A percentile compares a stretch with the other conserved stretches of the same genome.
Conservation (phyloP, 148 eudicot species). For the Rhododendron ovatum region DNA sequence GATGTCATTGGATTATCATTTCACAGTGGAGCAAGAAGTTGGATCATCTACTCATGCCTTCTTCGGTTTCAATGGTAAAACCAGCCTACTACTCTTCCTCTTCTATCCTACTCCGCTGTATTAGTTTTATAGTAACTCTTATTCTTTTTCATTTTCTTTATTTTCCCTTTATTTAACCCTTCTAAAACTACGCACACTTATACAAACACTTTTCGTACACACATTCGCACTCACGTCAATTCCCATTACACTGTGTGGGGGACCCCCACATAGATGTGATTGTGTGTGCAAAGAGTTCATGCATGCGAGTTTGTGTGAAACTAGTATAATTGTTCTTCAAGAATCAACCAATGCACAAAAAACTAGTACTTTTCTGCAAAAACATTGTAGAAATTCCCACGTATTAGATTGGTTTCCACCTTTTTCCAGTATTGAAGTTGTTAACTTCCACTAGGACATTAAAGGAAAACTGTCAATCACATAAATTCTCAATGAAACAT, state of each 20-base stretch:
- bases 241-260: no score
- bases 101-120: background rate
- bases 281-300: background rate
- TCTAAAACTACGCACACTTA: background rate
- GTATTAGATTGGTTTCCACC: background rate
- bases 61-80: conserved; percentile 71
- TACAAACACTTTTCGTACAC: no score
- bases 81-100: background rate
- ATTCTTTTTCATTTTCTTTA: background rate
- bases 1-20: conserved; percentile 76
- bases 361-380: background rate
- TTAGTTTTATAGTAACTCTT: background rate
- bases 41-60: conserved; percentile 61
- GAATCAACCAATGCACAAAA: no score
- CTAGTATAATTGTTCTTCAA: no score
- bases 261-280: background rate
- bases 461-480: background rate
- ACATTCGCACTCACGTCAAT: background rate
- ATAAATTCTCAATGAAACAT: background rate
- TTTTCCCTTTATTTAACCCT: background rate
- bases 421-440: background rate
- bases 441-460: background rate
- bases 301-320: no score
- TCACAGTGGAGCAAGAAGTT: conserved; percentile 79
- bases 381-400: background rate